Conservation (phyloP, 768 basidiomycete species). For the Rhizopogon salebrosus region DNA sequence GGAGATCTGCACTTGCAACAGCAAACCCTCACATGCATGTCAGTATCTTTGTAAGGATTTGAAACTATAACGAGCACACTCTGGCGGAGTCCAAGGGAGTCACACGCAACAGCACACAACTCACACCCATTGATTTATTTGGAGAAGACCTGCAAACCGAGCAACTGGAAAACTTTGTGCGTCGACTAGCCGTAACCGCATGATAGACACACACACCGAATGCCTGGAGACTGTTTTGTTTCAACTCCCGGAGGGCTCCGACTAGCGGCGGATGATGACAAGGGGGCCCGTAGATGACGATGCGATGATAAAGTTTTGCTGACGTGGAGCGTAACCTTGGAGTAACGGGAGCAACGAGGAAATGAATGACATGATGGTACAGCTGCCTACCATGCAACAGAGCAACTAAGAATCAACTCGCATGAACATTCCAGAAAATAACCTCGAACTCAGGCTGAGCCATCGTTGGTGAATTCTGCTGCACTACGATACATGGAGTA, state of each 20-base stretch:
- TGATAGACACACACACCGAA: background rate
- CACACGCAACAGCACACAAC: background rate
- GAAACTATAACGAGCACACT: no score
- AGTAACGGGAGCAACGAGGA: background rate
- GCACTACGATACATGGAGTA: background rate
- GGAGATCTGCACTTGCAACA: background rate
- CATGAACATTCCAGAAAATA: background rate
- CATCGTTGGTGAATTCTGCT: background rate
- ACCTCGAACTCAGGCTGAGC: background rate
- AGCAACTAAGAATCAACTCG: background rate
- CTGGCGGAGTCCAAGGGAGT: background rate
- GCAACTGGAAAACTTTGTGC: background rate
- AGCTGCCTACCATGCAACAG: background rate
- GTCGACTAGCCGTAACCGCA: background rate
- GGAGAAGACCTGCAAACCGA: background rate
- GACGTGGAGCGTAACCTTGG: slow-evolving; percentile 1
- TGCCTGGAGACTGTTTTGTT: background rate
- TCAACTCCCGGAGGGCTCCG: background rate
- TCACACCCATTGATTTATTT: background rate
- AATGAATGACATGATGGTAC: background rate
- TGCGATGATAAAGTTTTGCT: background rate
- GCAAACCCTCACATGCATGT: background rate
- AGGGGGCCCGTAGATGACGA: background rate
- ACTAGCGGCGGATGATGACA: background rate
- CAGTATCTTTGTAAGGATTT: background rate